Percentiles rank a stretch among this genome's conserved stretches.
Evolutionary conservation across 1,284 basidiomycete genomes (phyloP).

Genomic region (Coriolopsis trogii): DNA sequence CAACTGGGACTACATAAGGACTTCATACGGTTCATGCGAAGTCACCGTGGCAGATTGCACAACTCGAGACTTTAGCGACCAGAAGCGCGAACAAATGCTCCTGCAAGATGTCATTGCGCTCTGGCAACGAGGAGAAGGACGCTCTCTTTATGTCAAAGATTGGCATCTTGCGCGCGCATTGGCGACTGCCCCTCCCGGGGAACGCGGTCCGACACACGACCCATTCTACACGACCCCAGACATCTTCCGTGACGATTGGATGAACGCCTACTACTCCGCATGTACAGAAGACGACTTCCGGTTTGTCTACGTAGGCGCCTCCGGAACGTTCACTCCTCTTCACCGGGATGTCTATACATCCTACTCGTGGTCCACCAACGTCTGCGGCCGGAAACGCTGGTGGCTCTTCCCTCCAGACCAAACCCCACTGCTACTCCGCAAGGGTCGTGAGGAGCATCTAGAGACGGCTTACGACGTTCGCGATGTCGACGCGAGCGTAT

Average conservation of each 20-base stretch:
- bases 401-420: constrained; percentile 36
- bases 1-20: constrained; percentile 27
- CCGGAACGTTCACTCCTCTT: constrained; percentile 35
- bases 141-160: constrained; percentile 35
- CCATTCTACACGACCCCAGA: constrained; percentile 33
- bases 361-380: constrained; percentile 38
- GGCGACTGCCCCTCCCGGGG: neutral
- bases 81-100: constrained; percentile 25
- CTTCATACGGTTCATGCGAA: constrained; percentile 24
- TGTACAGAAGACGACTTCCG: constrained; percentile 36
- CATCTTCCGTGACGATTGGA: constrained; percentile 38
- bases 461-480: constrained; percentile 32
- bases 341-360: constrained; percentile 38
- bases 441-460: constrained; percentile 22
- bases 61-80: constrained; percentile 33
- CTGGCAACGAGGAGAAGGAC: constrained; percentile 27
- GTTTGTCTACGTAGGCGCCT: constrained; percentile 35
- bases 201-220: neutral
- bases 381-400: constrained; percentile 37
- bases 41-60: constrained; percentile 34
- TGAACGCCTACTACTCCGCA: constrained; percentile 36
- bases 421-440: constrained; percentile 30
- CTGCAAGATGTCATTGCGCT: constrained; percentile 30
- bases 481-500: constrained; percentile 23
- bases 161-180: constrained; percentile 33